Evolutionary conservation across 768 basidiomycete genomes (phyloP).

Genomic region (Lactifluus subvellereus): DNA sequence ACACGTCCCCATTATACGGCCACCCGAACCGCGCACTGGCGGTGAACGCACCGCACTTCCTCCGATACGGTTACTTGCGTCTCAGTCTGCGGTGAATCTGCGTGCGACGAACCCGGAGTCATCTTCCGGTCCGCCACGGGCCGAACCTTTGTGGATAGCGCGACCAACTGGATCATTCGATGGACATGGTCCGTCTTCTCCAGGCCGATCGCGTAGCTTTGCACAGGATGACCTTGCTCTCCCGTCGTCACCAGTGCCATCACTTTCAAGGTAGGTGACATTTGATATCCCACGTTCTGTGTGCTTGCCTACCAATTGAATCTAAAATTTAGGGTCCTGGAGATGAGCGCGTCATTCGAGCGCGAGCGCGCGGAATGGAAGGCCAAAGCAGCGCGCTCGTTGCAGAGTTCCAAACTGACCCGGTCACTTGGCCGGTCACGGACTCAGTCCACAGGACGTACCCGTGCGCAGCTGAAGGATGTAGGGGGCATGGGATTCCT

Average conservation of each 20-base stretch:
- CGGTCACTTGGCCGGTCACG: slow-evolving; percentile 60
- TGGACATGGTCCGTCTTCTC: neutral
- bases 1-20: neutral
- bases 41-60: neutral
- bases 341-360: slow-evolving; percentile 56
- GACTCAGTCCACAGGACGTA: slow-evolving; percentile 47
- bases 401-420: slow-evolving; percentile 53
- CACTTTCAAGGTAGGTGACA: slow-evolving; percentile 41
- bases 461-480: slow-evolving; percentile 28
- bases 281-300: neutral
- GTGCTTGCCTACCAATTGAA: neutral
- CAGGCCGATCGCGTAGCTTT: slow-evolving; percentile 49
- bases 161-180: neutral
- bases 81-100: slow-evolving; percentile 9
- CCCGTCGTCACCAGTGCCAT: slow-evolving; percentile 53
- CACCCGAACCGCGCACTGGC: slow-evolving; percentile 2
- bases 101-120: neutral
- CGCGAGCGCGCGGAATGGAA: slow-evolving; percentile 65
- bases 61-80: neutral
- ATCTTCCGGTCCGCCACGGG: slow-evolving; percentile 19
- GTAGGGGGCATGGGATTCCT: slow-evolving; percentile 48
- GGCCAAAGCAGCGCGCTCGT: slow-evolving; percentile 51
- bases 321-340: slow-evolving; percentile 48
- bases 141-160: slow-evolving; percentile 14
- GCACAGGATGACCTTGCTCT: slow-evolving; percentile 54